Conservation (phyloP, 2,329 filamentous ascomycete species). For the Alternaria sp. region DNA sequence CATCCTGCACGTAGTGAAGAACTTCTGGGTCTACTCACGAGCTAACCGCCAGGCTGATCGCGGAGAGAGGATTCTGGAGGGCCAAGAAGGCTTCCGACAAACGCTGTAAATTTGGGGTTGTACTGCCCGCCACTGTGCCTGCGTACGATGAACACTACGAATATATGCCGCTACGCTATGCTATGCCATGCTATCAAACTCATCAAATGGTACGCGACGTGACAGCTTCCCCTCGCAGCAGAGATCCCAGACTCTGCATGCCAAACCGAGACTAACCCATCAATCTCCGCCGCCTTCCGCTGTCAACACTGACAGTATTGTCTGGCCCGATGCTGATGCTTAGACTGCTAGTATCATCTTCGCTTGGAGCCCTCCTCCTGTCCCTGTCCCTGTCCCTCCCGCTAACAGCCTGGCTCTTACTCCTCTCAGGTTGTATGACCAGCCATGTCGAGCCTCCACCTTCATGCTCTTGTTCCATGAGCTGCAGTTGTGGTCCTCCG, state of each 20-base stretch:
- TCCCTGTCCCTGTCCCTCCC: slow-evolving; percentile 8
- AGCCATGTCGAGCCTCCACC: slow-evolving; percentile 46
- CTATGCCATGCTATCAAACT: slow-evolving; percentile 14
- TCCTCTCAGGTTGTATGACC: slow-evolving; percentile 46
- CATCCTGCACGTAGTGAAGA: slow-evolving; percentile 16
- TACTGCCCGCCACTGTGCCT: neutral
- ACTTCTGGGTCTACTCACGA: slow-evolving; percentile 14
- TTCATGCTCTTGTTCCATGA: slow-evolving; percentile 45
- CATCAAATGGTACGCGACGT: slow-evolving; percentile 1
- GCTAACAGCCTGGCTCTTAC: slow-evolving; percentile 37
- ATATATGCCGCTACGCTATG: slow-evolving; percentile 10
- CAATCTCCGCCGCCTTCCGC: slow-evolving; percentile 39
- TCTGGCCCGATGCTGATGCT: slow-evolving; percentile 48
- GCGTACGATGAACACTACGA: neutral
- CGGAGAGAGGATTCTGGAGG: slow-evolving; percentile 24
- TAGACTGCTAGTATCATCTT: slow-evolving; percentile 43
- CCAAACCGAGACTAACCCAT: slow-evolving; percentile 27
- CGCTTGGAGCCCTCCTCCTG: slow-evolving; percentile 29
- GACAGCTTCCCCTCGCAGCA: neutral
- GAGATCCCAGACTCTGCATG: neutral
- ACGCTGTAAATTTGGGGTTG: slow-evolving; percentile 8
- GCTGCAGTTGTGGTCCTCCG: slow-evolving; percentile 37
- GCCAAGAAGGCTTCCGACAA: slow-evolving; percentile 28
- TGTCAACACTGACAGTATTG: slow-evolving; percentile 49
- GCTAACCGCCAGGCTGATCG: slow-evolving; percentile 24